Base-by-base conservation (phyloP, 441 rosid genomes). In the Euphorbia corollata region DNA sequence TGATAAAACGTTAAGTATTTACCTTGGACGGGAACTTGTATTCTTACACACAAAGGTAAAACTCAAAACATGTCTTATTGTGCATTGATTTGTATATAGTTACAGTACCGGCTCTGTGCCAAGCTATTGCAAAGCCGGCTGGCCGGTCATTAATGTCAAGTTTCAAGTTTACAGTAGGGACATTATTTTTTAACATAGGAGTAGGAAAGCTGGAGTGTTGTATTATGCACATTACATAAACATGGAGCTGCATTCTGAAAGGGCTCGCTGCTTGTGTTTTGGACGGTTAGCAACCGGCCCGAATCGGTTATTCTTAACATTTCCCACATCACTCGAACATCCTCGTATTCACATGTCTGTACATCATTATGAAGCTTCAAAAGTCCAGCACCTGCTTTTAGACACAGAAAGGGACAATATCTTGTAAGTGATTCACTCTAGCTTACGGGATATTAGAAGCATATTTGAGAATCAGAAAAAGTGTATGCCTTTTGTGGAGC, bases 321-420 rank as follows among this genome's bases (percentile, higher is more conserved):
- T 71, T 87, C 89, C 92, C 92, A 87, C 92, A 87, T 87, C 47
- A 87, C 87, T 59, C 82, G 87, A 73, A 87, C 86, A 74, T 87
- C 90, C 70, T 83, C 73, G 13, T 85, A 85, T 57, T 79, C 90
- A 59, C 90, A 85, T 41, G 76, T 85, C 68, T 85, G 82, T 55
- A 85, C 78, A 69, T 85, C 89, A 47, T 82, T 77, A 53, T 77
- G 89, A 15, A 87, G 92, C 73, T 83, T 83, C 78, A 87, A 69
- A 39, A 87, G 80, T 50, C 87, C 87, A 24, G 56, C 80, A 34
- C 86, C 89, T 83, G 79, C 73, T 15, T 38, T 57, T n/a, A n/a
- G n/a, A n/a, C n/a, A n/a, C n/a, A n/a, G n/a, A n/a, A n/a, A n/a
- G n/a, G n/a, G n/a, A n/a, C n/a, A 45, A 15, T 45, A 45, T 45